These are phyloP conservation scores for Neospermospora avenae DNA, from an alignment of 2,329 filamentous ascomycete genomes.

Conservation along the genomic window DNA sequence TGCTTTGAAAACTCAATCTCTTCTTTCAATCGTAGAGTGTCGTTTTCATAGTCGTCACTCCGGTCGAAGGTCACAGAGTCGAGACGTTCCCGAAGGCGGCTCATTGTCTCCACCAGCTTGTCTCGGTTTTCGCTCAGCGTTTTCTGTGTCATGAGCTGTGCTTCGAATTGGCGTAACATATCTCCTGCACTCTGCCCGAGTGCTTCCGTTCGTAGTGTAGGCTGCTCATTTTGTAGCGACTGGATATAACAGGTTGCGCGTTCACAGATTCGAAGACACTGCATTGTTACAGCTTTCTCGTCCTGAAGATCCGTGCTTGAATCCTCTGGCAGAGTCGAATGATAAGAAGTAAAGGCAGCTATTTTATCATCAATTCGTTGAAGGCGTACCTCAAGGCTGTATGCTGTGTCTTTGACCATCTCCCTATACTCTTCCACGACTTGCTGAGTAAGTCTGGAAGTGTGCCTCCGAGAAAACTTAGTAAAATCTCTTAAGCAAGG, in stretches of 20 bases:
- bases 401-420: constrained; percentile 38
- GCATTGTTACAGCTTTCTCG: constrained; percentile 38
- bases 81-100: constrained; percentile 36
- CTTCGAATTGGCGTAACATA: constrained; percentile 31
- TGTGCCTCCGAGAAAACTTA: constrained; percentile 33
- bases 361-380: constrained; percentile 39
- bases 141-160: constrained; percentile 35
- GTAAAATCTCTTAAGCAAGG: constrained; percentile 13
- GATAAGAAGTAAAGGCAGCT: constrained; percentile 11
- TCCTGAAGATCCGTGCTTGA: constrained; percentile 36
- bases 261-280: constrained; percentile 41
- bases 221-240: constrained; percentile 33
- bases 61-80: constrained; percentile 27
- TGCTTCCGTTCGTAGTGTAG: constrained; percentile 23
- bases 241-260: constrained; percentile 37
- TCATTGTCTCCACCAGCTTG: constrained; percentile 34
- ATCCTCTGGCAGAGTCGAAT: constrained; percentile 22
- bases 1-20: constrained; percentile 38
- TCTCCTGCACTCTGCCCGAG: constrained; percentile 15
- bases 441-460: constrained; percentile 33
- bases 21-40: constrained; percentile 35
- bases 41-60: constrained; percentile 23
- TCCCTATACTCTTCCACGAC: constrained; percentile 39
- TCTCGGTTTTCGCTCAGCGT: constrained; percentile 35
- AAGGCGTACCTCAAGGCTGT: constrained; percentile 37